Conservation (phyloP, 2,329 filamentous ascomycete species). For the Pyrenochaeta sp. region DNA sequence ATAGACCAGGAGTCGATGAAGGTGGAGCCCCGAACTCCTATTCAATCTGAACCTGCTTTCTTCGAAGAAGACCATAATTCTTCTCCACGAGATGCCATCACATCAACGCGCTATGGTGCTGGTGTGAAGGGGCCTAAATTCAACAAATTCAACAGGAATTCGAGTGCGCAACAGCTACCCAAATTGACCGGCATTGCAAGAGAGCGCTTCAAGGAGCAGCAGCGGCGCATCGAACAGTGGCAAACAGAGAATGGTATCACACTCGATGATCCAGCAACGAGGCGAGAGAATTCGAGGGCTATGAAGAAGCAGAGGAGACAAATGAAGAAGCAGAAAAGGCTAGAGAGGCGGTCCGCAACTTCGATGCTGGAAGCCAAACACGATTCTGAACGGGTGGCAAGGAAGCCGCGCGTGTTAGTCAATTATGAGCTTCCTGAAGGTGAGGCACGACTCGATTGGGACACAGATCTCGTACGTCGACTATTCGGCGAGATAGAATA, state of each 20-base stretch:
- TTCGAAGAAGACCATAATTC: background rate
- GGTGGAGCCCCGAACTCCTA: background rate
- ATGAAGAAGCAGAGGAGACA: background rate
- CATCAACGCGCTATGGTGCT: background rate
- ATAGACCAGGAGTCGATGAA: background rate
- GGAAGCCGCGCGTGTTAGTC: slow-evolving; percentile 5
- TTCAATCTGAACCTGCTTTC: background rate
- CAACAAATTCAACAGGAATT: background rate
- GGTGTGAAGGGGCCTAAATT: background rate
- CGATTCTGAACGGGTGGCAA: background rate
- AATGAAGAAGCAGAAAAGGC: background rate
- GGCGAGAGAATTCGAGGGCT: background rate
- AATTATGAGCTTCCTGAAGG: slow-evolving; percentile 21
- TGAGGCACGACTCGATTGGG: slow-evolving; percentile 32
- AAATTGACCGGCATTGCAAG: slow-evolving; percentile 2
- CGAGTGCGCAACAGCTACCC: background rate
- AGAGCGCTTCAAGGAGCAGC: slow-evolving; percentile 7
- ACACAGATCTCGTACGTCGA: slow-evolving; percentile 32
- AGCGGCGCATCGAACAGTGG: slow-evolving; percentile 1
- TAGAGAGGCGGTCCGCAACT: background rate
- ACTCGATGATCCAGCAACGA: background rate
- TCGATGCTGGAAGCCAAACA: background rate
- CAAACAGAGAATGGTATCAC: slow-evolving; percentile 4
- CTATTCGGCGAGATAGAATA: slow-evolving; percentile 32
- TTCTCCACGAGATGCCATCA: slow-evolving; percentile 1